These are phyloP conservation scores for Tetrapyrgos nigripes DNA, from an alignment of 1,284 basidiomycete species.

Conservation along the genomic window DNA sequence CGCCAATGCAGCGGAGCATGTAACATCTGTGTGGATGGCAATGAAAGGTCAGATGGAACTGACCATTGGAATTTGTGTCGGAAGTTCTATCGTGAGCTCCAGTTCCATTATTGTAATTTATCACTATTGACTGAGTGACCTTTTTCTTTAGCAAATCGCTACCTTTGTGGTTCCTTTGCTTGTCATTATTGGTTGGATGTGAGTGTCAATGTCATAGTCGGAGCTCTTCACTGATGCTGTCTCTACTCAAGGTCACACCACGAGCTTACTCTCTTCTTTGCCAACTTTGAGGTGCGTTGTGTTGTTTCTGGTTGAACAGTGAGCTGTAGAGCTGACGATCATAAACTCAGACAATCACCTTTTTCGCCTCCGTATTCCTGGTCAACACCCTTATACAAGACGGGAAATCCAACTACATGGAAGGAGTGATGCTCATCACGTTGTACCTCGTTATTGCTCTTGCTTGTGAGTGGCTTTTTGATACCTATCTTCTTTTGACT, in stretches of 20 bases:
- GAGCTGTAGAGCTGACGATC: slow-evolving; percentile 15
- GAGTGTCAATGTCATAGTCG: slow-evolving; percentile 29
- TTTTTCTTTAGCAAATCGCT: slow-evolving; percentile 76
- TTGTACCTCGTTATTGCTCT: slow-evolving; percentile 71
- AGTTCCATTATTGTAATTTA: neutral
- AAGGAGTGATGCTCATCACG: slow-evolving; percentile 77
- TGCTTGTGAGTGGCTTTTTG: slow-evolving; percentile 45
- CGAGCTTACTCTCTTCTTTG: slow-evolving; percentile 85
- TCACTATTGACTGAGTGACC: neutral
- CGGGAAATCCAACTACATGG: slow-evolving; percentile 88
- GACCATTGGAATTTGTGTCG: slow-evolving; percentile 89
- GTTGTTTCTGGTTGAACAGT: neutral
- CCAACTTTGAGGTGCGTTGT: slow-evolving; percentile 70
- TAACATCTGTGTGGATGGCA: slow-evolving; percentile 91
- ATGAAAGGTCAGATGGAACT: slow-evolving; percentile 88
- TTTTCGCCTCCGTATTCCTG: slow-evolving; percentile 87
- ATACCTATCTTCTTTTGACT: neutral
- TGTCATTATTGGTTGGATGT: slow-evolving; percentile 86
- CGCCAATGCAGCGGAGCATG: slow-evolving; percentile 82
- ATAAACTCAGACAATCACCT: slow-evolving; percentile 70
- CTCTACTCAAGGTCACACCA: slow-evolving; percentile 62
- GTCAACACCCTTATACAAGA: slow-evolving; percentile 84
- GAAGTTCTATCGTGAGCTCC: slow-evolving; percentile 80
- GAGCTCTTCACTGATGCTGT: neutral
- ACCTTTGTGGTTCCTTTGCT: slow-evolving; percentile 87